Base-by-base conservation (phyloP, 257 asterid species). In the Gentiana straminea region DNA sequence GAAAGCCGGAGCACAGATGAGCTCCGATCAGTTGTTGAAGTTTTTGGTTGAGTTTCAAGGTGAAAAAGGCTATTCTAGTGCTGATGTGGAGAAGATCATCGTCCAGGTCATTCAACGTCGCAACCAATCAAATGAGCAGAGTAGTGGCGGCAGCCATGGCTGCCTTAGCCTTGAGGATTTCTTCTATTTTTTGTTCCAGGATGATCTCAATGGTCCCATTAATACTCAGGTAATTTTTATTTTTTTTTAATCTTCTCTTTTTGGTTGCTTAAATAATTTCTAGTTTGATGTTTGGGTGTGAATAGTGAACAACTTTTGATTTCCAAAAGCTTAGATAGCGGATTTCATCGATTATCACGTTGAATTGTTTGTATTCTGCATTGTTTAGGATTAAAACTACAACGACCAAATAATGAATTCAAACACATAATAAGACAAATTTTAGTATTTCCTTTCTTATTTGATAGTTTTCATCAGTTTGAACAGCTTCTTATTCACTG, bases 121-220 rank as follows among this genome's bases (percentile, higher is more conserved):
- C 57, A 86, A 78, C 66, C 82, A 77, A 64, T 50, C 78, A 63
- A 64, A 68, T 48, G 64, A 57, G 70, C 34, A 64, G 9, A 13
- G 47, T 52, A 80, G 75, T 67, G 68, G 54, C 49, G 68, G 63
- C 35, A 24, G 24, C 24, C 24, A 24, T 24, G 46, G 46, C 46
- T 24, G 24, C 24, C 66, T 92, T 55, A 57, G 54, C 39, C 77
- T 92, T 3, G 97, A 87, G 7, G 98, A 85, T 76, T 92, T 92
- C 67, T 85, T 87, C 51, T 69, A 78, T 72, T 92, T 67, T 64
- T 70, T 92, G 0, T 83, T 92, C 57, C 91, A 76, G 41, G 94
- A 83, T 57, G 95, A 87, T 71, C 91, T 92, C 69, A 92, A 92
- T 62, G 94, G 94, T 64, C 91, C 98, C 41, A 72, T 92, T 49